phyloP scores from a whole-genome alignment of 257 asterid genomes.

The Knoxia roxburghii region DNA sequence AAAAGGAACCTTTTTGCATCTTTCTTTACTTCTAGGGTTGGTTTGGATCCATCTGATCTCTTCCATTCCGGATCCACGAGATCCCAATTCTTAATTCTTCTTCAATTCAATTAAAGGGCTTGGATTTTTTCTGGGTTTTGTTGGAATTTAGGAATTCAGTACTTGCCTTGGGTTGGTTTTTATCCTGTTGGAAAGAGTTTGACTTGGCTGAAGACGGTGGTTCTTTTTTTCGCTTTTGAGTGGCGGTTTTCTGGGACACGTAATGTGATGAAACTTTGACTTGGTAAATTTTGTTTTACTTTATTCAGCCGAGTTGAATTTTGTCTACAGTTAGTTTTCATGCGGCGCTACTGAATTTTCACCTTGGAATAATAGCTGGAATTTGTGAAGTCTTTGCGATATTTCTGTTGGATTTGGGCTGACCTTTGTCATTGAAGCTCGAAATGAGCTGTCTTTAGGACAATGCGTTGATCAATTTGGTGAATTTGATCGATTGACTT shows the following conservation, averaged over 20 bases:
- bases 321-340: conserved; percentile 6
- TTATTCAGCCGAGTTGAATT: conserved; percentile 4
- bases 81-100: conserved; percentile 10
- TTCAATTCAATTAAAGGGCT: not conserved
- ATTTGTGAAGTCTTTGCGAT: not conserved
- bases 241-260: not conserved
- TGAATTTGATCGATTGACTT: not conserved
- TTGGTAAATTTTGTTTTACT: not conserved
- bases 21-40: conserved; percentile 13
- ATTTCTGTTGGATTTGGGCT: conserved; percentile 11
- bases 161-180: conserved; percentile 3
- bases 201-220: conserved; percentile 16
- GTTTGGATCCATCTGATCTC: conserved; percentile 23
- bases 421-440: not conserved
- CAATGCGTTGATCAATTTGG: conserved; percentile 6
- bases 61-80: conserved; percentile 21
- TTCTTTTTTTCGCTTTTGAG: not conserved
- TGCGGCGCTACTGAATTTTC: not conserved
- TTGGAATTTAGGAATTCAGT: conserved; percentile 1
- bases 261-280: conserved; percentile 9
- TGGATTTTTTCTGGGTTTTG: conserved; percentile 6
- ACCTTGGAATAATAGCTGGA: not conserved
- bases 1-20: conserved; percentile 5
- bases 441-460: conserved; percentile 3
- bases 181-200: not conserved